phyloP scores from a whole-genome alignment of 441 rosid genomes.

The Pelargonium australe region DNA sequence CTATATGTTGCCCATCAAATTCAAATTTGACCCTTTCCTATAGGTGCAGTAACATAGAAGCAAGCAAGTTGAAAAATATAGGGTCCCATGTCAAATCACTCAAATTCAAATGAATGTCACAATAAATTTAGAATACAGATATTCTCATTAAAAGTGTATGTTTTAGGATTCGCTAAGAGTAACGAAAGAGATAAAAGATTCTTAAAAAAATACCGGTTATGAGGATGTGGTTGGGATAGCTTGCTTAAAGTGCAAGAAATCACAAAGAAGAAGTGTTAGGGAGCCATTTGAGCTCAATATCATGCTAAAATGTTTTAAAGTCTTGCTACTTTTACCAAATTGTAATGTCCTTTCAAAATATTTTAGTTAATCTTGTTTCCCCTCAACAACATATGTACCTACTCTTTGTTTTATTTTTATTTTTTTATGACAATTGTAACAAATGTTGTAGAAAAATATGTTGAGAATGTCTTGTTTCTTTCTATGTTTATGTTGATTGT shows the following conservation, averaged over 20 bases:
- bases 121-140: too few species aligned
- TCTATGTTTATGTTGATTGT: neutral
- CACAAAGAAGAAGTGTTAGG: too few species aligned
- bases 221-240: too few species aligned
- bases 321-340: constrained; percentile 31
- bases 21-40: neutral
- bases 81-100: neutral
- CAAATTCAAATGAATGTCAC: too few species aligned
- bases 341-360: constrained; percentile 34
- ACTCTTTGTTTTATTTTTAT: neutral
- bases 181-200: too few species aligned
- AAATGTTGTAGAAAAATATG: neutral
- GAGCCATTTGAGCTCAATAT: too few species aligned
- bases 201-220: too few species aligned
- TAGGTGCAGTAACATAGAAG: neutral
- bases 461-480: neutral
- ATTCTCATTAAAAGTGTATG: too few species aligned
- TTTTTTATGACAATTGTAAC: constrained; percentile 2
- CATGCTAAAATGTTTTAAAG: neutral
- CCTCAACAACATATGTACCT: constrained; percentile 6
- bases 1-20: constrained; percentile 2
- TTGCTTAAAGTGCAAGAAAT: too few species aligned
- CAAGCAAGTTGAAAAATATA: neutral
- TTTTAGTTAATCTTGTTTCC: constrained; percentile 19
- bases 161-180: too few species aligned